Conservation (phyloP, 495 filamentous ascomycete species). For the Barbatosphaeria neglecta region DNA sequence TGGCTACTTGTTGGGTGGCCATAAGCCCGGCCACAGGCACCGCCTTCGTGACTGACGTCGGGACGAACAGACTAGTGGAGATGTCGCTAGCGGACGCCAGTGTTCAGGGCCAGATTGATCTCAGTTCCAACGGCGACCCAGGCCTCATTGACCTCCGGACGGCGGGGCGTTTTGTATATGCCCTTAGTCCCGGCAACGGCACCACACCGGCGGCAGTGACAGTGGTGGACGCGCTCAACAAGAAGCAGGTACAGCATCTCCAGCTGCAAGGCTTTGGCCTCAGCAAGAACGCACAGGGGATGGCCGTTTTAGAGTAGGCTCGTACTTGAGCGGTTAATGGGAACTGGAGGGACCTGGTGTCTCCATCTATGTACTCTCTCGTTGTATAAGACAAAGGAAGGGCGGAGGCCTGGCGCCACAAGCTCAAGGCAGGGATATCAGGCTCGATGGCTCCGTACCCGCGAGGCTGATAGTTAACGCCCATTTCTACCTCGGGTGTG, state of each 20-base stretch:
- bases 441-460: too few relatives aligned
- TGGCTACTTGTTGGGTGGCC: conserved; percentile 45
- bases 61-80: conserved; percentile 39
- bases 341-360: too few relatives aligned
- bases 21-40: conserved; percentile 26
- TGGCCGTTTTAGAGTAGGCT: conserved; percentile 12
- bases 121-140: conserved; percentile 29
- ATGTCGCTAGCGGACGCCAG: conserved; percentile 29
- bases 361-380: too few relatives aligned
- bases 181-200: conserved; percentile 40
- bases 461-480: too few relatives aligned
- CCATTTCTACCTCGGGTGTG: too few relatives aligned
- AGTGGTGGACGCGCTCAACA: conserved; percentile 35
- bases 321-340: too few relatives aligned
- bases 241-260: conserved; percentile 31
- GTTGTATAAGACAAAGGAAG: too few relatives aligned
- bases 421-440: too few relatives aligned
- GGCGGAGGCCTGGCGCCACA: too few relatives aligned
- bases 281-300: conserved; percentile 20
- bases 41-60: conserved; percentile 45
- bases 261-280: conserved; percentile 12
- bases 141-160: conserved; percentile 45
- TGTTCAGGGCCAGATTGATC: conserved; percentile 26
- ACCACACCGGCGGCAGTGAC: conserved; percentile 29
- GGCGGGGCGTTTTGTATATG: conserved; percentile 41